phyloP scores from a whole-genome alignment of 2,329 filamentous ascomycete species.

The Myriosclerotinia duriaeana region DNA sequence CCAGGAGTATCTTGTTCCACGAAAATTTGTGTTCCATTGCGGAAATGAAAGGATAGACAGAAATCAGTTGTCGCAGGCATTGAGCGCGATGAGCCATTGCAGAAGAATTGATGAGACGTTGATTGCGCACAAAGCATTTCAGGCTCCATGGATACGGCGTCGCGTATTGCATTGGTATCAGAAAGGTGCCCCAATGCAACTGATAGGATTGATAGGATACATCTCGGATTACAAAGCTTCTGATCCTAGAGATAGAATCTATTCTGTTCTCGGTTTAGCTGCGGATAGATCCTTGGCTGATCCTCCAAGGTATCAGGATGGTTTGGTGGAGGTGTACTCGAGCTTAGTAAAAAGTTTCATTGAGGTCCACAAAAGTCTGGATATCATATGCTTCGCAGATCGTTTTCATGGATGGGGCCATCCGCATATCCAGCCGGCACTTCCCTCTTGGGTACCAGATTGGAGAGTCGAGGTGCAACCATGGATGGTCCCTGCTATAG shows the following conservation, averaged over 20 bases:
- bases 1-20: constrained; percentile 25
- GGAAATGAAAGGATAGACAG: constrained; percentile 13
- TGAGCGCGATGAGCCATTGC: background rate
- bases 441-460: constrained; percentile 30
- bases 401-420: background rate
- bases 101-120: constrained; percentile 24
- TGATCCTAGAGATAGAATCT: constrained; percentile 29
- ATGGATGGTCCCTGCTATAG: constrained; percentile 24
- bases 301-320: constrained; percentile 22
- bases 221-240: constrained; percentile 25
- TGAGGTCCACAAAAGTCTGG: background rate
- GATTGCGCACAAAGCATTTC: constrained; percentile 19
- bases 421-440: background rate
- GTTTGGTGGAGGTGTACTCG: constrained; percentile 17
- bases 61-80: background rate
- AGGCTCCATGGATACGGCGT: constrained; percentile 23
- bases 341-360: constrained; percentile 1
- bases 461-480: constrained; percentile 25
- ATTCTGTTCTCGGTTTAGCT: constrained; percentile 27
- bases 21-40: constrained; percentile 22
- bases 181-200: background rate
- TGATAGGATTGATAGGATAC: constrained; percentile 23
- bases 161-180: constrained; percentile 21
- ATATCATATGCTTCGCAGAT: constrained; percentile 7
- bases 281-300: constrained; percentile 17